Evolutionary conservation across 441 rosid genomes (phyloP).

Genomic region (Codiaeum variegatum): DNA sequence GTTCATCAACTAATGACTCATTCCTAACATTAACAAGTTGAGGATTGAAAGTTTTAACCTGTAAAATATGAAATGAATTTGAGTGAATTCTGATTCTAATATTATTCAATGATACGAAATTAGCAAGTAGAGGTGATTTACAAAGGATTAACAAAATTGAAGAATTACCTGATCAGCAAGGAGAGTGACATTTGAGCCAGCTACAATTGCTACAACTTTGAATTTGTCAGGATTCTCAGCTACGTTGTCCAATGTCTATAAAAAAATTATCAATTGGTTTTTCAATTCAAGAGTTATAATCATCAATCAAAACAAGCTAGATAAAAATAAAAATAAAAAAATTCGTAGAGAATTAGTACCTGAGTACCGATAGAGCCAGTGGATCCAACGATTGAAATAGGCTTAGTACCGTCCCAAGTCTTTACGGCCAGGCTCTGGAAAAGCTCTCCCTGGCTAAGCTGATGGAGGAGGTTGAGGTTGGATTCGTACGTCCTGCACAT

Average conservation of each 20-base stretch:
- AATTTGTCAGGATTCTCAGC: constrained; percentile 88
- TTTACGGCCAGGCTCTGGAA: constrained; percentile 52
- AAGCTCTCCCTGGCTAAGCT: constrained; percentile 94
- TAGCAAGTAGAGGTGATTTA: background rate
- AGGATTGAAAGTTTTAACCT: constrained; percentile 86
- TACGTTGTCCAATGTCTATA: constrained; percentile 83
- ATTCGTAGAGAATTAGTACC: constrained; percentile 34
- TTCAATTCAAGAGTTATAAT: background rate
- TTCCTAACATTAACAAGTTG: constrained; percentile 73
- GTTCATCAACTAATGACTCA: constrained; percentile 65
- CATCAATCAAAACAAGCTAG: background rate
- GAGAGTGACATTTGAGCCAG: constrained; percentile 90
- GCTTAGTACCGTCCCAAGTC: constrained; percentile 87
- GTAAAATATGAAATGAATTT: constrained; percentile 22
- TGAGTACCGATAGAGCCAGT: constrained; percentile 98
- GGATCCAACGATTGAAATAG: constrained; percentile 83
- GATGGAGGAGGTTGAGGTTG: too few species aligned
- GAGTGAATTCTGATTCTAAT: background rate
- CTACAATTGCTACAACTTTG: constrained; percentile 84
- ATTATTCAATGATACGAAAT: background rate
- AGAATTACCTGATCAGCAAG: constrained; percentile 83
- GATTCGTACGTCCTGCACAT: too few species aligned
- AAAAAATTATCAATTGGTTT: constrained; percentile 13
- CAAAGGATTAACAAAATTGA: background rate
- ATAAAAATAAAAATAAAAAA: background rate